Evolutionary conservation across 345 rosid genomes (phyloP).

Genomic region (Citrus cavaleriei): DNA sequence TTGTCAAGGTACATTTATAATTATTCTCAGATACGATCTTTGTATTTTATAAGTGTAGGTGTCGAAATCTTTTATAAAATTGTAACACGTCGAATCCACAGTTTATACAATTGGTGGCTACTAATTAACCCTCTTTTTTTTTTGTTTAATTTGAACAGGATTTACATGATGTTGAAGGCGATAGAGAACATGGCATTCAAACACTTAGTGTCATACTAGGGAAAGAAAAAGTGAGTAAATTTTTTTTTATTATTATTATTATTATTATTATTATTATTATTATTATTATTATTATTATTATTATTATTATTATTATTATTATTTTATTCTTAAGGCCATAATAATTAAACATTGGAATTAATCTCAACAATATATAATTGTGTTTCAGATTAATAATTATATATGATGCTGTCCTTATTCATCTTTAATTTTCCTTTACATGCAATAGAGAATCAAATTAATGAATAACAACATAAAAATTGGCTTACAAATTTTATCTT

Average conservation of each 20-base stretch:
- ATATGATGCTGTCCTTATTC: not conserved
- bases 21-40: no score
- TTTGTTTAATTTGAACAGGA: constrained; percentile 18
- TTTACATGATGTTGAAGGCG: constrained; percentile 37
- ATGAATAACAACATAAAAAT: no score
- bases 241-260: no score
- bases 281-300: no score
- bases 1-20: constrained; percentile 21
- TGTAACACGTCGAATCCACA: not conserved
- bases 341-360: not conserved
- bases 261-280: no score
- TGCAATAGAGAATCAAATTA: no score
- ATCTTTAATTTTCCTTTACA: not conserved
- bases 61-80: not conserved
- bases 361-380: not conserved
- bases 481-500: not conserved
- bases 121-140: not conserved
- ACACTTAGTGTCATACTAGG: constrained; percentile 25
- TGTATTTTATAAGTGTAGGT: no score
- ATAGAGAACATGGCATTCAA: constrained; percentile 25
- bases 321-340: not conserved
- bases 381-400: not conserved
- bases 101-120: not conserved
- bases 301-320: no score
- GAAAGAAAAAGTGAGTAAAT: constrained; percentile 21